Evolutionary conservation across 495 filamentous ascomycete species (phyloP).

Genomic region (Rhizodiscina lignyota): DNA sequence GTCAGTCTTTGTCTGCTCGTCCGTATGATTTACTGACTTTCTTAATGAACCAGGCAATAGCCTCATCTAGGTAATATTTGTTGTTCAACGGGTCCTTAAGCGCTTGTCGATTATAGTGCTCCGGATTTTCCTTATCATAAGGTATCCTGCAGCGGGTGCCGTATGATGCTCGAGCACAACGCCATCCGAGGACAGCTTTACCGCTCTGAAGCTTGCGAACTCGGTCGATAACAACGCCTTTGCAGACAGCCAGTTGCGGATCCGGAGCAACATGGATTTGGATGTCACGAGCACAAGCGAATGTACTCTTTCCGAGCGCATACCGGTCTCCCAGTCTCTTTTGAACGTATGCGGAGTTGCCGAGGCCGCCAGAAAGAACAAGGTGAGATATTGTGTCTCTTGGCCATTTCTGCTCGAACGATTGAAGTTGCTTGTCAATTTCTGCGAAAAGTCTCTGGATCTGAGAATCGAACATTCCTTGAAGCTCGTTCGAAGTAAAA

Average conservation of each 20-base stretch:
- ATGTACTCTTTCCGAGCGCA: conserved; percentile 6
- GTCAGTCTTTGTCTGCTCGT: conserved; percentile 1
- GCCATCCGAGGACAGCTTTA: conserved; percentile 16
- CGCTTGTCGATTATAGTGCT: conserved; percentile 9
- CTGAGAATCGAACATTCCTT: conserved; percentile 37
- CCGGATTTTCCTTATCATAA: conserved; percentile 16
- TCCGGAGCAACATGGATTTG: conserved; percentile 20
- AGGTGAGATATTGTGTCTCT: conserved; percentile 34
- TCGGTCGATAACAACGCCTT: conserved; percentile 22
- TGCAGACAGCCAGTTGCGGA: conserved; percentile 25
- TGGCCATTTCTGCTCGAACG: conserved; percentile 28
- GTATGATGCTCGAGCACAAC: conserved; percentile 18
- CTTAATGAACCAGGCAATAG: conserved; percentile 19
- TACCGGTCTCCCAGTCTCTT: conserved; percentile 13
- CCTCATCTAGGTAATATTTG: conserved; percentile 15
- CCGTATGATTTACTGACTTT: conserved; percentile 6
- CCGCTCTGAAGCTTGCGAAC: conserved; percentile 14
- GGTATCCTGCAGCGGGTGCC: conserved; percentile 17
- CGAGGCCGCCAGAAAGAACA: conserved; percentile 47
- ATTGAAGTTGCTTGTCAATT: conserved; percentile 36
- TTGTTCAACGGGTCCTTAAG: conserved; percentile 14
- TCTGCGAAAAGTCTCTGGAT: conserved; percentile 33
- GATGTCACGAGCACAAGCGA: conserved; percentile 10
- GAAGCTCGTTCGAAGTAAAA: conserved; percentile 27
- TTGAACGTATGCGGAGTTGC: conserved; percentile 45